Conservation (phyloP, 169 alveolate species). For the Plasmodium blacklocki region DNA sequence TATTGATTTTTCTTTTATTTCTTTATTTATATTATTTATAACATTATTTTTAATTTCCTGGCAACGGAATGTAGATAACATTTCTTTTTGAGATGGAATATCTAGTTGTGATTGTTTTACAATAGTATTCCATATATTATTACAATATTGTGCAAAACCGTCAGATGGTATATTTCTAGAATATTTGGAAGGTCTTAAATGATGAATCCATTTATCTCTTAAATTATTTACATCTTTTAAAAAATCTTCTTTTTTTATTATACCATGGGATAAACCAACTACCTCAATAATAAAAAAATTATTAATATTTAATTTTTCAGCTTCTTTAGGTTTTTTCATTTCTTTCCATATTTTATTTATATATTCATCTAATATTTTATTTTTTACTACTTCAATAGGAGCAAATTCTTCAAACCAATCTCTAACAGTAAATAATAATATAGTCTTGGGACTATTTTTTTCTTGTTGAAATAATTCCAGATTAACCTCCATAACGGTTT, state of each 20-base stretch:
- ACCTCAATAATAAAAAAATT: conserved; percentile 83
- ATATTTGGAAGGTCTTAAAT: conserved; percentile 84
- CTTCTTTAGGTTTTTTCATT: conserved; percentile 80
- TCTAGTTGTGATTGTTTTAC: conserved; percentile 89
- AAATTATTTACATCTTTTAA: conserved; percentile 79
- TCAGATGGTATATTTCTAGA: conserved; percentile 91
- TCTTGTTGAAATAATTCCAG: conserved; percentile 85
- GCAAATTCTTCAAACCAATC: conserved; percentile 88
- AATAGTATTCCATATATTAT: conserved; percentile 85
- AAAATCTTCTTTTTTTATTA: conserved; percentile 84
- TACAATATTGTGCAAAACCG: conserved; percentile 88
- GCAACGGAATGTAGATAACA: conserved; percentile 89
- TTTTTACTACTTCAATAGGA: conserved; percentile 80
- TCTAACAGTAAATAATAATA: conserved; percentile 80
- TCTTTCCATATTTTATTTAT: conserved; percentile 87
- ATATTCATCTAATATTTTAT: conserved; percentile 83
- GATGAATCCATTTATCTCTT: conserved; percentile 79
- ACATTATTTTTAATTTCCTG: conserved; percentile 86
- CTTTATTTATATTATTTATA: conserved; percentile 49
- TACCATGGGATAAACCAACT: conserved; percentile 86
- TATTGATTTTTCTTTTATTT: conserved; percentile 54
- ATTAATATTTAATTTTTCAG: conserved; percentile 17
- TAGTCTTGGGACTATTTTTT: conserved; percentile 31
- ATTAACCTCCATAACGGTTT: conserved; percentile 91
- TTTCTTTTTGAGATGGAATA: conserved; percentile 90